Evolutionary conservation across 257 asterid species (phyloP), one percentile per base, ranked within the genome.

Genomic region (Striga asiatica): DNA sequence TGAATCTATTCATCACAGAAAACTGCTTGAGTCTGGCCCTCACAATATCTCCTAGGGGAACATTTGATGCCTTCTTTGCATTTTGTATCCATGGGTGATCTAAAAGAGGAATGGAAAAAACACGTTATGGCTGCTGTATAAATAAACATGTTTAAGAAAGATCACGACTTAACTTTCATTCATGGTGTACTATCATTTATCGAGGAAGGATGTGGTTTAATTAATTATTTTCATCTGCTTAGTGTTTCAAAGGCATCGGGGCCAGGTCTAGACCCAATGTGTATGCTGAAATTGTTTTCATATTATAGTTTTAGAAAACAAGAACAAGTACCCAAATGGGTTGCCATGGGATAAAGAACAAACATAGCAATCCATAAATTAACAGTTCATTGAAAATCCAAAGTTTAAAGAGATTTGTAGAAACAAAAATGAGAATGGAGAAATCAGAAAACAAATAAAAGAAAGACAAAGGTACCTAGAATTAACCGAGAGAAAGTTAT

Each of bases 71-170:
- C 70, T 84, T 91, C 56, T 91, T 87, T 0, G 92, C 75, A 68
- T 91, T 78, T 64, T 86, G 98, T 58, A 86, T 68, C 98, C 98
- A 89, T 11, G 95, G 95, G 50, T 91, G 98, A 54, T 91, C 98
- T 91, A 74, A 50, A 56, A 54, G 46, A 60, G 55, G 6, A 59
- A 48, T 59, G 32, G 48, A 17, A 55, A 28, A 39, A 66, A 32
- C 17, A 59, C 0, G 58, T 66, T 17, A 69, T 5, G 50, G 48
- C 20, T 42, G 57, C 53, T 34, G 45, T 63, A 49, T 17, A 62
- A 69, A 54, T 55, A 55, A 27, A 10, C 49, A 56, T 25, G 49
- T 17, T 35, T 56, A 19, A 25, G 50, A 55, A 16, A 57, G 24
- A 57, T 50, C 18, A 6, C 3, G 17, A 48, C 34, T 66, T 17